These are phyloP conservation scores for Rhizophagus sp. DNA, from an alignment of 192 early-diverging fungal species.

Conservation along the genomic window DNA sequence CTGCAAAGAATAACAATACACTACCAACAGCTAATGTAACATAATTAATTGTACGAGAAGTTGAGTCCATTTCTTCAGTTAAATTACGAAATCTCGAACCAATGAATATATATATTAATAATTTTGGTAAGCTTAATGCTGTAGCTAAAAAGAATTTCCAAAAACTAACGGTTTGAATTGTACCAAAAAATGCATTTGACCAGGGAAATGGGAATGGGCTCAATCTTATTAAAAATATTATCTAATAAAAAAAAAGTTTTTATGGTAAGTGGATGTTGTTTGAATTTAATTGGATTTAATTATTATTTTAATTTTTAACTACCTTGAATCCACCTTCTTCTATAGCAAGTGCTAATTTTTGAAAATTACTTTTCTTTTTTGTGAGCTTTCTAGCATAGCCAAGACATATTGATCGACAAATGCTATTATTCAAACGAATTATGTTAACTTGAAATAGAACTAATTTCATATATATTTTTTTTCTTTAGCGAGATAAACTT, in stretches of 20 bases:
- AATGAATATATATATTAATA: conserved; percentile 14
- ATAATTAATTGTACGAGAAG: conserved; percentile 15
- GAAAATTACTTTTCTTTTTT: not conserved
- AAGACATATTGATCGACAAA: not conserved
- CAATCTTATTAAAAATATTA: conserved; percentile 14
- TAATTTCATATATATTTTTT: no score
- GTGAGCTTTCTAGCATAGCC: not conserved
- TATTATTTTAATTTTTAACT: not conserved
- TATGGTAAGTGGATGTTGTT: not conserved
- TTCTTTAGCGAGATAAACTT: not conserved
- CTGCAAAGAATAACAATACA: not conserved
- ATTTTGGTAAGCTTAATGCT: conserved; percentile 2
- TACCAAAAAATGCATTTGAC: conserved; percentile 28
- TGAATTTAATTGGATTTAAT: no score
- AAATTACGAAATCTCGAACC: conserved; percentile 14
- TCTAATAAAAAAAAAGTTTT: not conserved
- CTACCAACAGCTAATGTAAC: not conserved
- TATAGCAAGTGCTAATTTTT: not conserved
- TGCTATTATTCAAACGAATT: not conserved
- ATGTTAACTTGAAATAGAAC: not conserved
- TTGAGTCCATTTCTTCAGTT: not conserved
- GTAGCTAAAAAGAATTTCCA: conserved; percentile 3
- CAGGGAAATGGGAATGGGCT: conserved; percentile 16
- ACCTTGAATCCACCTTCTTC: conserved; percentile 22
- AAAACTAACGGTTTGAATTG: not conserved